Evolutionary conservation across 805 yeast genomes (phyloP).

Genomic region (Yarrowia osloensis): DNA sequence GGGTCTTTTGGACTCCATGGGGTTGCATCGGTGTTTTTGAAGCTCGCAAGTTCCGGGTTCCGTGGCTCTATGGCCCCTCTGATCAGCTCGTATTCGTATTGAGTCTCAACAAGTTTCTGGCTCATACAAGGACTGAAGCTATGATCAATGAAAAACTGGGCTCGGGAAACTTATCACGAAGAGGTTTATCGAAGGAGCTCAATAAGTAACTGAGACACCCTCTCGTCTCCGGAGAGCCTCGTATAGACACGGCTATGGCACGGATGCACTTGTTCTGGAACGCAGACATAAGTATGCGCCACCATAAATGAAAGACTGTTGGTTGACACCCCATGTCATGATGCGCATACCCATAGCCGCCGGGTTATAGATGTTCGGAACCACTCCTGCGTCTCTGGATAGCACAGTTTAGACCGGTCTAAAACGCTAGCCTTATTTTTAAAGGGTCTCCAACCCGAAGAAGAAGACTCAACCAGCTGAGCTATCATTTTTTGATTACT

Average conservation of each 20-base stretch:
- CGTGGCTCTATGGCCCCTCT: background rate
- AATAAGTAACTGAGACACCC: background rate
- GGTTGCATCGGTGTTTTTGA: background rate
- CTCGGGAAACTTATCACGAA: background rate
- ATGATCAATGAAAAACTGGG: background rate
- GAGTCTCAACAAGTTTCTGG: background rate
- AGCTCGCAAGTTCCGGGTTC: background rate
- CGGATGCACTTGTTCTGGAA: background rate
- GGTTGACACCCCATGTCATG: background rate
- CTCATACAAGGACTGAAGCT: background rate
- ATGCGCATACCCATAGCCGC: constrained; percentile 10
- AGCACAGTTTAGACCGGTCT: background rate
- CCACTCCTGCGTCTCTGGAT: constrained; percentile 7
- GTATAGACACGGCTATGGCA: background rate
- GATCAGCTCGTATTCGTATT: background rate
- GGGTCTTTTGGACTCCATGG: background rate
- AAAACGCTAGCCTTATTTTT: background rate
- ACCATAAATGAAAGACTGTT: too few relatives aligned
- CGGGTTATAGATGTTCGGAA: constrained; percentile 4
- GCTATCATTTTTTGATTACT: too few relatives aligned
- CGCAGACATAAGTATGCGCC: background rate
- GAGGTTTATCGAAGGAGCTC: too few relatives aligned
- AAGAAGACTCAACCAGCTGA: background rate
- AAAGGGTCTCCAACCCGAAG: constrained; percentile 13
- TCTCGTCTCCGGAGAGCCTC: background rate